Conservation (phyloP, 345 rosid species). For the Eucalyptus fibrosa region DNA sequence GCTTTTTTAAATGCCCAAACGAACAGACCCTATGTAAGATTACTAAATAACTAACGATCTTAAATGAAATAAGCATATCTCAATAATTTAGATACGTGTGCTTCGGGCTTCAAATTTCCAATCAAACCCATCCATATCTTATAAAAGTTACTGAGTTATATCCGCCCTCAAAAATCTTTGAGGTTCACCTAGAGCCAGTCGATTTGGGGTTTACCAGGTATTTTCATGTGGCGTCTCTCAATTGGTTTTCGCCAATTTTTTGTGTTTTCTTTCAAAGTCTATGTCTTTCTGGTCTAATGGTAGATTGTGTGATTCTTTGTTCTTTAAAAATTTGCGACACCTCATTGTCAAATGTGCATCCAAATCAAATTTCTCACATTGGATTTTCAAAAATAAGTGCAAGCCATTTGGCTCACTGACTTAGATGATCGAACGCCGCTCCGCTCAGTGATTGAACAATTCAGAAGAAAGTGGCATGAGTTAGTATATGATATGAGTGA, state of each 20-base stretch:
- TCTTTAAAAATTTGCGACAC: background rate
- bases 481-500: too few relatives aligned
- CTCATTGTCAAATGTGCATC: background rate
- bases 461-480: too few relatives aligned
- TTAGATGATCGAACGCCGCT: too few relatives aligned
- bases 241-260: background rate
- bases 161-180: background rate
- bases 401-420: background rate
- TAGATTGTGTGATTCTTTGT: background rate
- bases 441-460: too few relatives aligned
- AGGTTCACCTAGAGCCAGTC: background rate
- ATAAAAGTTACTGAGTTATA: background rate
- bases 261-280: background rate
- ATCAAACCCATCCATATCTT: background rate
- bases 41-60: background rate
- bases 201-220: background rate
- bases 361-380: background rate
- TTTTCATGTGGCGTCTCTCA: background rate
- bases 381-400: background rate
- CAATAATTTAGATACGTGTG: background rate
- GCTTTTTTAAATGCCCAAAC: background rate
- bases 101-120: background rate
- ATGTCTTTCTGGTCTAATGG: background rate
- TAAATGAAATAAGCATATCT: background rate
- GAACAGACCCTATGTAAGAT: background rate